Evolutionary conservation across 257 asterid species (phyloP).

Genomic region (Anisodus acutangulus): DNA sequence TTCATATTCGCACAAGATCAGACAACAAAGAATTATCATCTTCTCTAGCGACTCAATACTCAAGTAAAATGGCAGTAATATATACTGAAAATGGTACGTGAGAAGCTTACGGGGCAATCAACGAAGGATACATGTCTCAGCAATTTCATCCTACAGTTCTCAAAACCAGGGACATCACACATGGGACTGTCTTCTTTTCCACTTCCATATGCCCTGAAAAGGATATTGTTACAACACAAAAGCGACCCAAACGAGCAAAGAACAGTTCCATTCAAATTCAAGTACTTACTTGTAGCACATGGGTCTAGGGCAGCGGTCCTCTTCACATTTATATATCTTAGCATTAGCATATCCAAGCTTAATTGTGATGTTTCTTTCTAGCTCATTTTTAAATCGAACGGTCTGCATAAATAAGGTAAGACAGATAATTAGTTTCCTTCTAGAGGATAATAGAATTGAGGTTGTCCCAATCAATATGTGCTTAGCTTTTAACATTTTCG

Average conservation of each 20-base stretch:
- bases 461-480: conserved; percentile 4
- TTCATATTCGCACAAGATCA: background rate
- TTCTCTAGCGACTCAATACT: background rate
- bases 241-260: conserved; percentile 29
- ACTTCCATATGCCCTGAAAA: conserved; percentile 92
- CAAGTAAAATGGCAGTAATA: background rate
- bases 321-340: conserved; percentile 92
- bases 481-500: background rate
- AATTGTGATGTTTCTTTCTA: conserved; percentile 94
- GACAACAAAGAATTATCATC: background rate
- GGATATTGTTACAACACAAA: conserved; percentile 17
- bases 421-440: conserved; percentile 7
- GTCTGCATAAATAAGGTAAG: conserved; percentile 56
- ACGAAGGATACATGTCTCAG: conserved; percentile 96
- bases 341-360: conserved; percentile 99
- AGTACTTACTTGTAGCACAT: conserved; percentile 88
- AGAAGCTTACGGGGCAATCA: conserved; percentile 89
- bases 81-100: background rate
- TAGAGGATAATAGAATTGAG: background rate
- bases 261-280: conserved; percentile 3
- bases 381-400: conserved; percentile 95
- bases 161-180: conserved; percentile 98
- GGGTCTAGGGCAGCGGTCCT: conserved; percentile 92
- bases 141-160: conserved; percentile 85
- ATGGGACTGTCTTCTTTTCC: conserved; percentile 93